Base-by-base conservation (phyloP, 2,329 filamentous ascomycete genomes). In the Fusarium veterinarium region DNA sequence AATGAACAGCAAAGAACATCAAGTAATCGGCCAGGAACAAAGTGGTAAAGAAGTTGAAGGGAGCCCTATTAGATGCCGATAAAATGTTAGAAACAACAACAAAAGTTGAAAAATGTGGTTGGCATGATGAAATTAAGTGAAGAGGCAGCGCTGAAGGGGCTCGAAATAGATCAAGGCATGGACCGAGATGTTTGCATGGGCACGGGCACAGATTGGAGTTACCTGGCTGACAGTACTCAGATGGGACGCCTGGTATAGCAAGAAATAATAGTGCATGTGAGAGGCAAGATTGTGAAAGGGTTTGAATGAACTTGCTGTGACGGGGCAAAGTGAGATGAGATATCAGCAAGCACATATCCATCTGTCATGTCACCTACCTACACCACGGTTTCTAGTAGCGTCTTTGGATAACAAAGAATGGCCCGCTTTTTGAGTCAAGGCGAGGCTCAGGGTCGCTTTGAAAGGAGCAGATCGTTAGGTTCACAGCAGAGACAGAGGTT, bases 401-500 rank as follows among this genome's bases (percentile, higher is more conserved):
- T 42, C 51, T 35, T 41, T 41, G 42, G 25, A 38, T 40, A 49
- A 64, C 52, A 55, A 56, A 31, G 25, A 40, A 59, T 53, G 62
- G 55, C 51, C 71, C 55, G 58, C 51, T 71, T 71, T 71, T 53
- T 46, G 46, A 73, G 58, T 67, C 65, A 60, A 67, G 61, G 13
- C 52, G 37, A 51, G 28, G 33, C 25, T 60, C 48, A 46, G 28
- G 49, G 46, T 53, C 44, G 44, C 38, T 37, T 52, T 51, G 55
- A 37, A 53, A 38, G 49, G 55, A 45, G 41, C 35, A 51, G 35
- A 69, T 61, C 55, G 40, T 37, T 31, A 40, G 37, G 14, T 58
- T 58, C 41, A 31, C 20, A 16, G 16, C 37, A 66, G 38, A 66
- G 42, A 45, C 40, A 52, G 13, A 49, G 23, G 41, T 58, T 49